Conservation (phyloP, 805 yeast genomes). For the Wickerhamiella sergipiensis region DNA sequence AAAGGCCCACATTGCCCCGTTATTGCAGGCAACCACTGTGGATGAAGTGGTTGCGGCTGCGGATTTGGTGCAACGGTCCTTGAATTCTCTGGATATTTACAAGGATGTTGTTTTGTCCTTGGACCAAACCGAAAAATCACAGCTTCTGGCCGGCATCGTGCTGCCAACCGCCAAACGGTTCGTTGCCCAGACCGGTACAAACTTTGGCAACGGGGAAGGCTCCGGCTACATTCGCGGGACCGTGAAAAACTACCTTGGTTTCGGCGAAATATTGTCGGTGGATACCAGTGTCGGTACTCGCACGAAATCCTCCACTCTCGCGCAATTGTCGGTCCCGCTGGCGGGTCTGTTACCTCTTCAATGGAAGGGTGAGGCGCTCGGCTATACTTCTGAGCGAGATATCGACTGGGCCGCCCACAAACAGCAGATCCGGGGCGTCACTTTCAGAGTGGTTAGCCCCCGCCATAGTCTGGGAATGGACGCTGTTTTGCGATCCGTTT, state of each 20-base stretch:
- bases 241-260: constrained; percentile 46
- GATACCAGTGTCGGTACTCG: constrained; percentile 50
- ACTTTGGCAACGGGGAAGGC: constrained; percentile 93
- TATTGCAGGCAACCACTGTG: constrained; percentile 20
- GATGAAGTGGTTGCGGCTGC: constrained; percentile 18
- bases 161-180: constrained; percentile 41
- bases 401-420: constrained; percentile 42
- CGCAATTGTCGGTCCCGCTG: constrained; percentile 39
- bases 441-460: constrained; percentile 28
- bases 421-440: constrained; percentile 34
- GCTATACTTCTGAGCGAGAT: constrained; percentile 37
- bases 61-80: constrained; percentile 20
- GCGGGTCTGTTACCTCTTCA: constrained; percentile 27
- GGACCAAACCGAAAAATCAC: constrained; percentile 5
- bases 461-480: constrained; percentile 42
- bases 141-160: constrained; percentile 8
- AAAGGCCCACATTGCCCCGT: constrained; percentile 22
- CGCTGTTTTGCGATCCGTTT: constrained; percentile 41
- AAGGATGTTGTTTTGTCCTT: constrained; percentile 15
- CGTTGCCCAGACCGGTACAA: constrained; percentile 84
- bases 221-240: constrained; percentile 79
- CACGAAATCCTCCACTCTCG: constrained; percentile 40
- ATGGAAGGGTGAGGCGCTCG: constrained; percentile 42
- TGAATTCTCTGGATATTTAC: constrained; percentile 15
- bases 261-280: constrained; percentile 47